Evolutionary conservation across 305 asterid species (phyloP), one percentile per base, ranked within the genome.

Genomic region (Caryopteris hybrid): DNA sequence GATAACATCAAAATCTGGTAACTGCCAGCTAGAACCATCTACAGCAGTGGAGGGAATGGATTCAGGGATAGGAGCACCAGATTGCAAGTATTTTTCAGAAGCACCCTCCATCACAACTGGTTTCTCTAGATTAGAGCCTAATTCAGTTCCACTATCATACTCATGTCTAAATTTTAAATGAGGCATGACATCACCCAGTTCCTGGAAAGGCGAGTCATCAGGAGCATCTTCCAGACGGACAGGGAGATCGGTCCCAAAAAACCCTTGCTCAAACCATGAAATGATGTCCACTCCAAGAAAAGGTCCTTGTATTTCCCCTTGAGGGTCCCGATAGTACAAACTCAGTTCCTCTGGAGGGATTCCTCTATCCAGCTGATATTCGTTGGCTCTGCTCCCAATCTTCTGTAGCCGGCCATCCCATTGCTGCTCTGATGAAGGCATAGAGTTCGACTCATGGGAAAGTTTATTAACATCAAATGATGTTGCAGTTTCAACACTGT

Each of bases 201-300:
- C 91, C 43, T 21, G 62, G 76, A 94, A 94, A 18, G 89, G 89
- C 11, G 87, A 79, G 53, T 79, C 95, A 56, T 87, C 94, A 61
- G 95, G 88, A 71, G 95, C 96, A 86, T 80, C 93, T 78, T 82
- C 97, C 78, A 86, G 79, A 70, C 98, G 96, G 51, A 94, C 99
- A 17, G 95, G 98, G 74, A 94, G 81, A 73, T 94, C 98, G 20
- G 82, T 73, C 69, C 98, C 99, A 73, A 94, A 94, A 80, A 91
- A 94, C 14, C 99, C 99, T 79, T 94, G 98, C 55, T 94, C 99
- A 82, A 77, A 91, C 99, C 99, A 94, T 50, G 99, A 86, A 48
- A 94, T 86, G 72, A 94, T 91, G 76, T 94, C 99, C 62, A 79
- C 89, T 43, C 99, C 98, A 52, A 94, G 97, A 83, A 94, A 94